Conservation (phyloP, 2,329 filamentous ascomycete species). For the Colletotrichum sp. region DNA sequence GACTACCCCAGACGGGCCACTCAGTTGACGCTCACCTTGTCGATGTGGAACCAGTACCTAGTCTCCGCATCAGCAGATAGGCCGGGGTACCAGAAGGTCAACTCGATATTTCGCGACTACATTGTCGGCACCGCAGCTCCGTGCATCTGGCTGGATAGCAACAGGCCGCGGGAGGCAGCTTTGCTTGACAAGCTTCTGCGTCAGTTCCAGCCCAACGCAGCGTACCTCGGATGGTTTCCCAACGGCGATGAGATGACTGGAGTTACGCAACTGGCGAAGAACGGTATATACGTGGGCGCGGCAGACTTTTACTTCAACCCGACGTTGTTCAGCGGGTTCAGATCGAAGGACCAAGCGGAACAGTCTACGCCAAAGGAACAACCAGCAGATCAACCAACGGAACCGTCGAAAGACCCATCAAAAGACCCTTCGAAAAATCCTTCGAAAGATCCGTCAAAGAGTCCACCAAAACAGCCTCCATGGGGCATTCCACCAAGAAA, state of each 20-base stretch:
- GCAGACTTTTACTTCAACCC: slow-evolving; percentile 6
- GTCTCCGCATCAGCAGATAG: neutral
- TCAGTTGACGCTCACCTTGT: neutral
- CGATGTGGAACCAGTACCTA: slow-evolving; percentile 1
- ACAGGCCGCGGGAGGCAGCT: neutral
- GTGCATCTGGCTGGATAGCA: slow-evolving; percentile 1
- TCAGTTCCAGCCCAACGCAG: neutral
- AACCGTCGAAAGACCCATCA: neutral
- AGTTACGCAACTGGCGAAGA: neutral
- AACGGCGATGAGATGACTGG: slow-evolving; percentile 3
- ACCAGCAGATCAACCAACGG: neutral
- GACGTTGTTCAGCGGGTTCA: neutral
- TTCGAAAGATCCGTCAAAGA: neutral
- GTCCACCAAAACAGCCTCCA: neutral
- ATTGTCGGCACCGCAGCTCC: neutral
- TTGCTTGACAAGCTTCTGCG: neutral
- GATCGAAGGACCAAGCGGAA: neutral
- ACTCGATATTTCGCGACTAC: slow-evolving; percentile 2
- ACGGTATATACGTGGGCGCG: neutral
- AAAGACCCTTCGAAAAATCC: neutral
- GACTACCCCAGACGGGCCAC: neutral
- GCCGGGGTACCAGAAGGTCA: neutral
- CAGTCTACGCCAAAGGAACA: neutral
- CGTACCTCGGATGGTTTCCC: slow-evolving; percentile 1
- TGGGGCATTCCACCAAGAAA: neutral